A percentile compares a stretch with the other conserved stretches of the same genome.
Conservation (phyloP, 2,329 filamentous ascomycete genomes). For the Arthrocladium fulminans region DNA sequence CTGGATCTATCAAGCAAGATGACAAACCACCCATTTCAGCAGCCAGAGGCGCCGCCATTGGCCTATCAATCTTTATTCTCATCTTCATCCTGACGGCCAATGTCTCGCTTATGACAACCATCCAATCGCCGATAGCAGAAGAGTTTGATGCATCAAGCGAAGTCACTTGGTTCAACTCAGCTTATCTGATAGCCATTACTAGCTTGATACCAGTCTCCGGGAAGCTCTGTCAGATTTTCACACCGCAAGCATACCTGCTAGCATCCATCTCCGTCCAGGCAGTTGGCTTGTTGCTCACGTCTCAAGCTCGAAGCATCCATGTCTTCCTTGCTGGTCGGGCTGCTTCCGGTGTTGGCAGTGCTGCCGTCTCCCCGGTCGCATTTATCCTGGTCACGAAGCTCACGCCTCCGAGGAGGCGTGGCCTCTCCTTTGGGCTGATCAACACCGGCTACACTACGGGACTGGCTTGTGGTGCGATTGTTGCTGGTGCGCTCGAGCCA, state of each 20-base stretch:
- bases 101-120: conserved; percentile 72
- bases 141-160: conserved; percentile 66
- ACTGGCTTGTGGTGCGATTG: conserved; percentile 60
- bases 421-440: conserved; percentile 63
- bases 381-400: conserved; percentile 72
- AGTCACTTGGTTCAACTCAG: conserved; percentile 71
- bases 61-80: conserved; percentile 19
- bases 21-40: neutral
- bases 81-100: conserved; percentile 39
- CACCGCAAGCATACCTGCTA: conserved; percentile 54
- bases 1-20: conserved; percentile 5
- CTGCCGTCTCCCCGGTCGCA: conserved; percentile 62
- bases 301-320: conserved; percentile 49
- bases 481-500: conserved; percentile 57
- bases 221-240: conserved; percentile 63
- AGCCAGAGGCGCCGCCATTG: conserved; percentile 14
- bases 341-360: conserved; percentile 59
- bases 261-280: conserved; percentile 51
- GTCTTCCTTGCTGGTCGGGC: conserved; percentile 61
- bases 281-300: conserved; percentile 56
- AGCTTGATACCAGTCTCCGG: conserved; percentile 61
- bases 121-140: conserved; percentile 65
- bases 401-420: conserved; percentile 56
- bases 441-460: conserved; percentile 66
- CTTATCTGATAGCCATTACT: conserved; percentile 58